Conservation (phyloP, 257 asterid species). For the Lantana camara region DNA sequence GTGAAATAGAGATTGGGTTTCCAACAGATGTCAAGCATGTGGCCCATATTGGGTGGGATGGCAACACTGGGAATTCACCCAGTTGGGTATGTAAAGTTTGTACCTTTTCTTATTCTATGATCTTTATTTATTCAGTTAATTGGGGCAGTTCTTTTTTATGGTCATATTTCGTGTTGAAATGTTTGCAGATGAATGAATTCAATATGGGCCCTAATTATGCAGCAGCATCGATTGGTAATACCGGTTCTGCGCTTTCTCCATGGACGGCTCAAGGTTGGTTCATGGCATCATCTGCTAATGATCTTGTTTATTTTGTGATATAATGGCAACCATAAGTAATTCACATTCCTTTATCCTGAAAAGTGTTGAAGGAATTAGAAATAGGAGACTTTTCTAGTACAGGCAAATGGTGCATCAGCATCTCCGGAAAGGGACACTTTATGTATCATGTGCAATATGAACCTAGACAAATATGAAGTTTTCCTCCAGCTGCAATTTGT, state of each 20-base stretch:
- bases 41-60: conserved; percentile 95
- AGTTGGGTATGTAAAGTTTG: conserved; percentile 65
- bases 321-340: neutral
- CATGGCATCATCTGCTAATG: too few species aligned
- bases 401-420: conserved; percentile 11
- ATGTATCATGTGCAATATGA: conserved; percentile 41
- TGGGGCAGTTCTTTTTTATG: neutral
- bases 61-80: conserved; percentile 71
- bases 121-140: neutral
- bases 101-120: neutral
- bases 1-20: conserved; percentile 77
- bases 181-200: conserved; percentile 65
- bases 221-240: conserved; percentile 49
- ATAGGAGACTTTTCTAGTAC: conserved; percentile 1
- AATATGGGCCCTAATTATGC: conserved; percentile 80
- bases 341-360: neutral
- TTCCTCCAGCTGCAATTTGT: conserved; percentile 39
- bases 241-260: conserved; percentile 78
- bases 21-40: conserved; percentile 93
- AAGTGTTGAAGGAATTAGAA: neutral
- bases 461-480: conserved; percentile 31
- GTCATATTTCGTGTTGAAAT: neutral
- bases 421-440: conserved; percentile 21
- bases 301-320: neutral
- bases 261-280: conserved; percentile 88